Evolutionary conservation across 805 yeast genomes (phyloP), one percentile per base, ranked within the genome.

Genomic region (Barnettozyma californica): DNA sequence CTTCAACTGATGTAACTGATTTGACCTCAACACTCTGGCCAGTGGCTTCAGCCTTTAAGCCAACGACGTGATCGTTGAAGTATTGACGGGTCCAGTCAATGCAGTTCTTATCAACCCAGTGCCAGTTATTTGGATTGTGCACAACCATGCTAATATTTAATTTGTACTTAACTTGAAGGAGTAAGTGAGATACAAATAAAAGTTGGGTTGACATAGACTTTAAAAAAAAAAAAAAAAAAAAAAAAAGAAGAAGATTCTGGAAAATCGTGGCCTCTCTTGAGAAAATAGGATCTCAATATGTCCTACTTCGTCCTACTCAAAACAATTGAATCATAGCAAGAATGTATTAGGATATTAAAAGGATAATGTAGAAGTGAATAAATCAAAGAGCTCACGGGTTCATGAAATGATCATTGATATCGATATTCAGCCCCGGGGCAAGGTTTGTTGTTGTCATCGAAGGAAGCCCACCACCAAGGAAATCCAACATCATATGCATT

Each of bases 81-180:
- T 92, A 92, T 37, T 77, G 74, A 52, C 80, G 80, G 11, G 97
- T 77, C 99, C 99, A 94, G 48, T 80, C 83, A 49, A 92, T 77
- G 70, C 99, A 94, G 74, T 94, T 94, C 68, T 92, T 92, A 70
- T 92, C 97, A 53, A 91, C 97, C 98, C 98, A 94, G 75, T 94
- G 99, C 99, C 99, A 92, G 71, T 92, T 92, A 68, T 94, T 94
- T 36, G 98, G 98, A 76, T 92, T 94, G 69, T 89, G 85, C 29
- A 94, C 91, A 37, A 87, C 97, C 97, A 92, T 92, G 7, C 14
- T 40, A n/a, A n/a, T n/a, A n/a, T n/a, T n/a, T n/a, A n/a, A n/a
- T n/a, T 42, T 16, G 13, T 8, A 11, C 25, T 23, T 20, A 13
- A 23, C 16, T n/a, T 18, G 38, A 8, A 16, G 14, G n/a, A 25